These are phyloP conservation scores for Pneumocystis sp. DNA, from an alignment of 1,139 yeast genomes.

Conservation along the genomic window DNA sequence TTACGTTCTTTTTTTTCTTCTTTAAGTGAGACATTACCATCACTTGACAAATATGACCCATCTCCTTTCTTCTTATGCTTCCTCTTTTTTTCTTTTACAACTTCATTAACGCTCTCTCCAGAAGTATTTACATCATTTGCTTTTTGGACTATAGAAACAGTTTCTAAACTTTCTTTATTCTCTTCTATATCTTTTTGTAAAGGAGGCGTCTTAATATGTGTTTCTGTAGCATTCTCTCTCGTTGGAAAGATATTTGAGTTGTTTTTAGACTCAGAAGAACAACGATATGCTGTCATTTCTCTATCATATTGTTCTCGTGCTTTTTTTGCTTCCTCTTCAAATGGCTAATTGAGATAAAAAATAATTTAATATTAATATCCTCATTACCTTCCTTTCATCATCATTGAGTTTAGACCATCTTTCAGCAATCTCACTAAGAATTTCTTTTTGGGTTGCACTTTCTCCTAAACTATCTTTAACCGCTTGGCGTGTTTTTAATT, in stretches of 20 bases:
- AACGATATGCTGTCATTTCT: slow-evolving; percentile 27
- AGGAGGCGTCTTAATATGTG: neutral
- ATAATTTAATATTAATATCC: neutral
- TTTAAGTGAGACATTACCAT: neutral
- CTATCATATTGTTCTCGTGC: slow-evolving; percentile 50
- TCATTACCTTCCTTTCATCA: slow-evolving; percentile 38
- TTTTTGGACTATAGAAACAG: neutral
- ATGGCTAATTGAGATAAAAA: slow-evolving; percentile 24
- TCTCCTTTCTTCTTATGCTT: neutral
- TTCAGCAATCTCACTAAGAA: slow-evolving; percentile 62
- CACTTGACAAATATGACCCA: neutral
- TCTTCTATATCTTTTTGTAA: neutral
- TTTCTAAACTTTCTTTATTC: neutral
- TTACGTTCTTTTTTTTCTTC: neutral
- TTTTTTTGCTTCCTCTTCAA: slow-evolving; percentile 59
- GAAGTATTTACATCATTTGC: neutral
- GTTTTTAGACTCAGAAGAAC: neutral
- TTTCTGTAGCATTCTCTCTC: neutral
- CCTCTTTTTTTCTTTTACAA: neutral
- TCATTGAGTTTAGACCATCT: slow-evolving; percentile 61
- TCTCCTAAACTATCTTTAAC: slow-evolving; percentile 50
- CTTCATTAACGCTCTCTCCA: neutral
- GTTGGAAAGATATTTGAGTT: neutral
- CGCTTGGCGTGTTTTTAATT: slow-evolving; percentile 25
- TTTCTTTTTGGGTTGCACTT: slow-evolving; percentile 49